phyloP scores from a whole-genome alignment of 2,329 filamentous ascomycete genomes.

The Bipolaris victoriae region DNA sequence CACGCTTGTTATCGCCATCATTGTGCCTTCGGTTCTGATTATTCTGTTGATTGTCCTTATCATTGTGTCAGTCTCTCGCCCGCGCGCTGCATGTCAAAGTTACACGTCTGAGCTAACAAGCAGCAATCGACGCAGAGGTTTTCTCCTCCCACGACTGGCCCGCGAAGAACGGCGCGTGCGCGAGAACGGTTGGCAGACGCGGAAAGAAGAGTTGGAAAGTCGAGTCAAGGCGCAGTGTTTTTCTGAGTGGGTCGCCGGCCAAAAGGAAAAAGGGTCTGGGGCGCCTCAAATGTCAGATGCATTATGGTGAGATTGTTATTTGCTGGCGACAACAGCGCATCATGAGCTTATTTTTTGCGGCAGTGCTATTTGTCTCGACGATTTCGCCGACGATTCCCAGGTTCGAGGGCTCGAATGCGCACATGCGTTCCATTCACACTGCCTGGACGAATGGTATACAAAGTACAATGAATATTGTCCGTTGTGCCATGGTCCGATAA shows the following conservation, averaged over 20 bases:
- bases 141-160: conserved; percentile 28
- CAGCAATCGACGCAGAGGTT: conserved; percentile 30
- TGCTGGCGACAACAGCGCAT: background rate
- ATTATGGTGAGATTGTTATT: conserved; percentile 31
- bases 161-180: conserved; percentile 21
- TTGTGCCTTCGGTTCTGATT: conserved; percentile 42
- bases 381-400: conserved; percentile 41
- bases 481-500: conserved; percentile 47
- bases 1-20: conserved; percentile 37
- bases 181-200: conserved; percentile 34
- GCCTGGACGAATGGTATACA: conserved; percentile 48
- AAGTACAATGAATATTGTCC: conserved; percentile 49
- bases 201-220: conserved; percentile 39
- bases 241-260: conserved; percentile 40
- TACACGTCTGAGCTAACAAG: conserved; percentile 12
- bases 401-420: conserved; percentile 45
- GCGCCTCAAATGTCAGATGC: conserved; percentile 25
- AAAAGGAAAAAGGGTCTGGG: conserved; percentile 29
- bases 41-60: conserved; percentile 39
- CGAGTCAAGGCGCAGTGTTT: conserved; percentile 42
- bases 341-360: conserved; percentile 7
- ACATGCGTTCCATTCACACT: conserved; percentile 47
- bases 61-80: conserved; percentile 31
- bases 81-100: background rate
- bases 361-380: conserved; percentile 49